Percentiles rank a stretch among this genome's conserved stretches.
phyloP scores from a whole-genome alignment of 1,284 basidiomycete genomes.

The Ustilago nuda region DNA sequence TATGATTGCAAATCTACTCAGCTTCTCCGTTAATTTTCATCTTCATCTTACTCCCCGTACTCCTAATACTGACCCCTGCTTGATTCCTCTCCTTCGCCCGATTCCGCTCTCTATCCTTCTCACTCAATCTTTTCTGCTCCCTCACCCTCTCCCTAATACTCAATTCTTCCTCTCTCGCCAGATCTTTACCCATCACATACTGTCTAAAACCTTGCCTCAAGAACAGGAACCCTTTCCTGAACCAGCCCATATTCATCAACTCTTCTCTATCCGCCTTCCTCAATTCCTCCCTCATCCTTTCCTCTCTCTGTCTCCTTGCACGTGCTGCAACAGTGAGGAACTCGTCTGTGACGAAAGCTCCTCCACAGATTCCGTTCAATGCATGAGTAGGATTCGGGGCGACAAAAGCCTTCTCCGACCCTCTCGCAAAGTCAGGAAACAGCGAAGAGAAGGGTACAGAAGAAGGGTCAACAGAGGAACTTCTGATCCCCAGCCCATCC shows the following conservation, averaged over 20 bases:
- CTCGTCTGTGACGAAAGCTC: conserved; percentile 43
- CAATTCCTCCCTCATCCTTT: conserved; percentile 31
- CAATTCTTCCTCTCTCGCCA: conserved; percentile 26
- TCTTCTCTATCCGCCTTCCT: conserved; percentile 31
- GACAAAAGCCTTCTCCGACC: not conserved
- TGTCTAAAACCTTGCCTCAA: conserved; percentile 32
- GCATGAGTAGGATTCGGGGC: conserved; percentile 17
- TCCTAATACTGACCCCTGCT: conserved; percentile 29
- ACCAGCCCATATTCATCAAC: conserved; percentile 54
- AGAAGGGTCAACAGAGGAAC: conserved; percentile 27
- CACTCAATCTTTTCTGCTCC: conserved; percentile 25
- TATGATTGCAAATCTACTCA: not conserved
- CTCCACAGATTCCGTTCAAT: conserved; percentile 9
- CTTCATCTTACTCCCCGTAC: conserved; percentile 30
- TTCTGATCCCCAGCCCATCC: conserved; percentile 25
- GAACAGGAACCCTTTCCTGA: conserved; percentile 43
- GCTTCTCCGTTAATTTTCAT: conserved; percentile 11
- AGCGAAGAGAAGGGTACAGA: conserved; percentile 26
- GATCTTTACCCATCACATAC: conserved; percentile 42
- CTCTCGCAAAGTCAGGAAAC: conserved; percentile 30
- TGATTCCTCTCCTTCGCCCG: conserved; percentile 26
- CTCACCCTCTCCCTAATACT: conserved; percentile 15
- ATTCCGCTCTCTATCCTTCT: conserved; percentile 26
- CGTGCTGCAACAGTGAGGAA: conserved; percentile 49
- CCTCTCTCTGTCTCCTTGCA: conserved; percentile 33